Percentiles rank a stretch among this genome's conserved stretches.
phyloP scores from a whole-genome alignment of 345 rosid species.

The Luvunga scandens region DNA sequence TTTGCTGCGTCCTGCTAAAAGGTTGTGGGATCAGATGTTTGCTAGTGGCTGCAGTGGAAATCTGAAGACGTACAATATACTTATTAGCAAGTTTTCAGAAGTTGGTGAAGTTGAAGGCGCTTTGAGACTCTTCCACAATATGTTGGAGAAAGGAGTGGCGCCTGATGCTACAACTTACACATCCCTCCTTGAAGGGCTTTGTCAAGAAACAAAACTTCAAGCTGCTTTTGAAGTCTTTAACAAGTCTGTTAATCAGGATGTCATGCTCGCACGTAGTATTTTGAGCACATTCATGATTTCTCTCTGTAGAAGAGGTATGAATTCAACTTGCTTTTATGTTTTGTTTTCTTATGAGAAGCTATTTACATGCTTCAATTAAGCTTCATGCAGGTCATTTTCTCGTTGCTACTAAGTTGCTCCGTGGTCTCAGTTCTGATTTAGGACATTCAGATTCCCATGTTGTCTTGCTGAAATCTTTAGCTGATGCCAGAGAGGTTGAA shows the following conservation, averaged over 20 bases:
- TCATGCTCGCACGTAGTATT: conserved; percentile 36
- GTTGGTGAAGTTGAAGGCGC: conserved; percentile 72
- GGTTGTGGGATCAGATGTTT: conserved; percentile 95
- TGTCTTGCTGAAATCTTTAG: conserved; percentile 51
- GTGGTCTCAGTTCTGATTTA: conserved; percentile 30
- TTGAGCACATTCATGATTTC: conserved; percentile 38
- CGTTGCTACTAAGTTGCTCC: conserved; percentile 48
- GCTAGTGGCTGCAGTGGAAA: conserved; percentile 66
- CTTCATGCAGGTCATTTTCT: conserved; percentile 43
- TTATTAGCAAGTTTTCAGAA: conserved; percentile 63
- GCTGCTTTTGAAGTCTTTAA: conserved; percentile 53
- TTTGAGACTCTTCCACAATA: conserved; percentile 56
- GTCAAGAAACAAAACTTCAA: conserved; percentile 59
- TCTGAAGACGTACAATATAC: conserved; percentile 57
- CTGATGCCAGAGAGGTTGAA: conserved; percentile 51
- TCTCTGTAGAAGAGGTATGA: conserved; percentile 61
- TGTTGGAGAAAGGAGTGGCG: conserved; percentile 61
- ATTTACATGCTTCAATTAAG: background rate
- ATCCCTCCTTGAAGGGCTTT: conserved; percentile 60
- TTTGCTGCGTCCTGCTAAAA: conserved; percentile 86
- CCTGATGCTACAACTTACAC: conserved; percentile 60
- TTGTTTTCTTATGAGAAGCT: background rate
- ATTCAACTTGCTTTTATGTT: background rate
- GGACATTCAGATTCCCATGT: conserved; percentile 48
- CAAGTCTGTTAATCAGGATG: conserved; percentile 45